Conservation (phyloP, 2,329 filamentous ascomycete species). For the Fusarium tricinctum region DNA sequence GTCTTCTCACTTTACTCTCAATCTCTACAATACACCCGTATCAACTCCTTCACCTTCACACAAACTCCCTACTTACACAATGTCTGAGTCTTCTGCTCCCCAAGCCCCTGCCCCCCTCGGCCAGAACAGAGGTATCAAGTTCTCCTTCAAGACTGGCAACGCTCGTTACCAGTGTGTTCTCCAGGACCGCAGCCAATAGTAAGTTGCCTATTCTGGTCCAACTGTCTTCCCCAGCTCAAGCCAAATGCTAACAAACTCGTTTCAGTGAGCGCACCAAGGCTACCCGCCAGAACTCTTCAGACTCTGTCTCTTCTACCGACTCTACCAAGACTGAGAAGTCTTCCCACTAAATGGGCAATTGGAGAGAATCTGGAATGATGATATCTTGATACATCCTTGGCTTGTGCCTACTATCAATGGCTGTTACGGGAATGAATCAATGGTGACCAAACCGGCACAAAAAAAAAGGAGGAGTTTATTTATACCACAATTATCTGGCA, state of each 20-base stretch:
- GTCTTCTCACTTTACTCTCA: not conserved
- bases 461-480: constrained; percentile 37
- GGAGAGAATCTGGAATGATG: constrained; percentile 11
- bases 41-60: constrained; percentile 16
- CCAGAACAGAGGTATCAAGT: constrained; percentile 60
- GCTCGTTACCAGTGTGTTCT: constrained; percentile 58
- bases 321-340: constrained; percentile 49
- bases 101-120: constrained; percentile 50
- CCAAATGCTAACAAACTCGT: constrained; percentile 31
- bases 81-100: constrained; percentile 41
- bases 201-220: constrained; percentile 43
- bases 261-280: constrained; percentile 59
- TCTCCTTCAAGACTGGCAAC: constrained; percentile 62
- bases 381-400: constrained; percentile 13
- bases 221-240: not conserved
- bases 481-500: constrained; percentile 42
- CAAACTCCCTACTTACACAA: constrained; percentile 33
- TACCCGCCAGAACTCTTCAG: constrained; percentile 54
- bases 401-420: not conserved
- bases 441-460: constrained; percentile 12
- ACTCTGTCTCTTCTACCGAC: constrained; percentile 53
- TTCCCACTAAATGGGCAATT: constrained; percentile 33
- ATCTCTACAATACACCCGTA: constrained; percentile 4
- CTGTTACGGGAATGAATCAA: constrained; percentile 2
- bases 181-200: constrained; percentile 62